Evolutionary conservation across 1,139 yeast species (phyloP).

Genomic region (Suhomyces yuchorum): DNA sequence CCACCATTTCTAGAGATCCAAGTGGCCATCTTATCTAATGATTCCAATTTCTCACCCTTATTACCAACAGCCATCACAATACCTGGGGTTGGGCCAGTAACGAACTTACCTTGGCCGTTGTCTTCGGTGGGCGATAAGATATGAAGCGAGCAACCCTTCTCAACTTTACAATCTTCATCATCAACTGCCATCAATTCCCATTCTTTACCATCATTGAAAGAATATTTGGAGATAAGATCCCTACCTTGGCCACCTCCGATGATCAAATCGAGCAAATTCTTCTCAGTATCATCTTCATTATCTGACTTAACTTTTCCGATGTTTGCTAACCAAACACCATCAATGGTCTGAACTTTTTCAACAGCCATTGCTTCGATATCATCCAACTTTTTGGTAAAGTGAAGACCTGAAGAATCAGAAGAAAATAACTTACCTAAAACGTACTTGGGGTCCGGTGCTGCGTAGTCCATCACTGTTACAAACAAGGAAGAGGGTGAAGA

Average conservation of each 20-base stretch:
- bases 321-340: slow-evolving; percentile 72
- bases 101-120: slow-evolving; percentile 56
- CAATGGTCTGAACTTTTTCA: slow-evolving; percentile 59
- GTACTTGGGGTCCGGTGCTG: slow-evolving; percentile 20
- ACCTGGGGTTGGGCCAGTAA: slow-evolving; percentile 75
- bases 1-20: slow-evolving; percentile 83
- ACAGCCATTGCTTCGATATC: slow-evolving; percentile 47
- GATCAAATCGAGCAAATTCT: slow-evolving; percentile 29
- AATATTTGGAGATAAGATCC: slow-evolving; percentile 35
- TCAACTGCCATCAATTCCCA: slow-evolving; percentile 56
- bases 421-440: slow-evolving; percentile 48
- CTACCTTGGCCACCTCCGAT: slow-evolving; percentile 28
- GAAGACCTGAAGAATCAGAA: slow-evolving; percentile 66
- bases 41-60: slow-evolving; percentile 41
- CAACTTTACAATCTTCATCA: slow-evolving; percentile 51
- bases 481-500: slow-evolving; percentile 61
- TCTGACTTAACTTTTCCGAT: slow-evolving; percentile 20
- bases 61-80: slow-evolving; percentile 63
- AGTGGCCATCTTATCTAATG: slow-evolving; percentile 41
- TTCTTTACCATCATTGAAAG: slow-evolving; percentile 65
- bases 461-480: slow-evolving; percentile 47
- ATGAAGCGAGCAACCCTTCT: slow-evolving; percentile 58
- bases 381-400: slow-evolving; percentile 50
- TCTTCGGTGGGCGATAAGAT: slow-evolving; percentile 51
- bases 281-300: slow-evolving; percentile 21